Conservation (phyloP, 441 rosid genomes). For the Euphorbia schlechtendalii region DNA sequence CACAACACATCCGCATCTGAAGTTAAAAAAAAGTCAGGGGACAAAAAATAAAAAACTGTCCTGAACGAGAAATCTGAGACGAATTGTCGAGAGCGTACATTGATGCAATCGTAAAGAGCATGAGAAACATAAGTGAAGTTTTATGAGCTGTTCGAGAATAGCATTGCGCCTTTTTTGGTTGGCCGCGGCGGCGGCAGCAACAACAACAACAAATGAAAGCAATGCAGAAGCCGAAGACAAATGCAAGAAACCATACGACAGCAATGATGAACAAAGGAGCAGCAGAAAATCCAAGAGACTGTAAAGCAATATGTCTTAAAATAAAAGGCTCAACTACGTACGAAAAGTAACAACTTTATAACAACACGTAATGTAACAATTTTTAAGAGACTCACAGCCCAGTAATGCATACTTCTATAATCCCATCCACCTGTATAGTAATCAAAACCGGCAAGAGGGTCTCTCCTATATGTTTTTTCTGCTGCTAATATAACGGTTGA, state of each 20-base stretch:
- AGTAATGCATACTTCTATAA: constrained; percentile 30
- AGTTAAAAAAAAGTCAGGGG: no score
- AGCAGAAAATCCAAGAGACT: constrained; percentile 61
- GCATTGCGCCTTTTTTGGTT: constrained; percentile 22
- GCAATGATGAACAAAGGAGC: constrained; percentile 51
- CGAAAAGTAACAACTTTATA: no score
- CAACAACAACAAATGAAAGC: constrained; percentile 26
- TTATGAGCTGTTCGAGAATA: constrained; percentile 42
- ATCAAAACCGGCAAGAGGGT: constrained; percentile 26
- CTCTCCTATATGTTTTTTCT: constrained; percentile 31
- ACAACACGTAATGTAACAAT: no score
- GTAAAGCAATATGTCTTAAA: no score
- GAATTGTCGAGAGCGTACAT: constrained; percentile 43
- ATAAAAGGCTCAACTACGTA: no score
- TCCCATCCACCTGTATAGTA: constrained; percentile 42
- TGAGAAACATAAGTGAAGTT: constrained; percentile 43
- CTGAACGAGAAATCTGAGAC: no score
- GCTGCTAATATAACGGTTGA: constrained; percentile 33
- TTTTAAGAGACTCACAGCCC: constrained; percentile 36
- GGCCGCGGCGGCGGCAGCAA: constrained; percentile 51
- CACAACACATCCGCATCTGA: constrained; percentile 53
- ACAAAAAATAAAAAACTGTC: no score
- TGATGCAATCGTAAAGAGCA: constrained; percentile 49
- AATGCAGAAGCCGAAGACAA: constrained; percentile 30
- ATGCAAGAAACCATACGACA: constrained; percentile 43